phyloP scores from a whole-genome alignment of 2,329 filamentous ascomycete species.

The Torrubiella hemipterigena region DNA sequence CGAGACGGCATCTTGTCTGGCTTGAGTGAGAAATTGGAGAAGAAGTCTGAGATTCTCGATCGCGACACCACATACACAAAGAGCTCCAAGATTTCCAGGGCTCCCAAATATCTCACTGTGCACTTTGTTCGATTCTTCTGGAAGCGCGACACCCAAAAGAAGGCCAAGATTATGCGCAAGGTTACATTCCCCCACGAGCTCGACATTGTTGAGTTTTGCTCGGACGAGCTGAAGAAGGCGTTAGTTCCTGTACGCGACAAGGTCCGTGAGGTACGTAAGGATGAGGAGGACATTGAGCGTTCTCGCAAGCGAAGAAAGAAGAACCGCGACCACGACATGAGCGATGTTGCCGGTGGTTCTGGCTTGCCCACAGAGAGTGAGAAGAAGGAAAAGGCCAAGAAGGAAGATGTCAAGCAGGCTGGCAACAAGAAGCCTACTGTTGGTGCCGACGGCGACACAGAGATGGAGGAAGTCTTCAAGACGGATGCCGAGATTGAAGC shows the following conservation, averaged over 20 bases:
- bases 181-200: slow-evolving; percentile 92
- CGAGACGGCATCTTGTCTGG: slow-evolving; percentile 76
- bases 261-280: slow-evolving; percentile 88
- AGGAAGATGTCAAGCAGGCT: slow-evolving; percentile 28
- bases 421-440: slow-evolving; percentile 21
- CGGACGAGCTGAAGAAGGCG: slow-evolving; percentile 71
- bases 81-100: slow-evolving; percentile 73
- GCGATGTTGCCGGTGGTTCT: slow-evolving; percentile 32
- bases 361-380: slow-evolving; percentile 38
- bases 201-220: slow-evolving; percentile 90
- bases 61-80: slow-evolving; percentile 82
- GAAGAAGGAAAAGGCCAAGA: slow-evolving; percentile 34
- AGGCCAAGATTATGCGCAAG: slow-evolving; percentile 99
- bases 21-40: slow-evolving; percentile 82
- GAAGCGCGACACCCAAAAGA: slow-evolving; percentile 91
- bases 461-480: slow-evolving; percentile 74
- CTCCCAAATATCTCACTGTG: slow-evolving; percentile 91
- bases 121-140: slow-evolving; percentile 98
- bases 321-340: slow-evolving; percentile 33
- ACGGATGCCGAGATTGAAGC: slow-evolving; percentile 88
- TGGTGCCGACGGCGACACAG: slow-evolving; percentile 49
- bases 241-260: slow-evolving; percentile 91
- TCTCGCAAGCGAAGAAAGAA: slow-evolving; percentile 84
- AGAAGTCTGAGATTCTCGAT: slow-evolving; percentile 65
- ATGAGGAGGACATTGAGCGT: slow-evolving; percentile 85